phyloP scores from a whole-genome alignment of 805 yeast genomes.

The Metschnikowia bowlesiae region DNA sequence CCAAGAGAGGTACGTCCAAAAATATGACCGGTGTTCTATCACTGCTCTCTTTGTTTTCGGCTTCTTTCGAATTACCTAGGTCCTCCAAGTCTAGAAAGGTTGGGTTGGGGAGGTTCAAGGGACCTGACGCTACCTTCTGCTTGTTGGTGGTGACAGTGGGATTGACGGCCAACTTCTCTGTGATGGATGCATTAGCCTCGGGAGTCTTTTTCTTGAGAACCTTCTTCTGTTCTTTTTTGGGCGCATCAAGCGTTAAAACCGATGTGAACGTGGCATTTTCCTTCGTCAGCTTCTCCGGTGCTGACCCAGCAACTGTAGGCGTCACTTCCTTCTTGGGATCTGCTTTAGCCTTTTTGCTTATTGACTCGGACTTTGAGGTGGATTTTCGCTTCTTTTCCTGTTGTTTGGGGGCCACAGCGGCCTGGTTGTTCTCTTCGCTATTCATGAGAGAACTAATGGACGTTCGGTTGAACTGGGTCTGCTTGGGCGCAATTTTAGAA shows the following conservation, averaged over 20 bases:
- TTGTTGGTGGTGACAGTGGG: conserved; percentile 23
- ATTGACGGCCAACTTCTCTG: conserved; percentile 16
- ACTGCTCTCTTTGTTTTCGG: conserved; percentile 10
- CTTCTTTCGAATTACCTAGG: conserved; percentile 5
- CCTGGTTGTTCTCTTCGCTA: conserved; percentile 25
- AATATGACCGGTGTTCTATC: conserved; percentile 46
- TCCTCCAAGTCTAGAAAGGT: conserved; percentile 14
- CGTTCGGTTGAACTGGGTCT: conserved; percentile 23
- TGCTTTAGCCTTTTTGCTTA: conserved; percentile 9
- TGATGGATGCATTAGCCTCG: conserved; percentile 11
- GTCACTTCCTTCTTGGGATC: conserved; percentile 3
- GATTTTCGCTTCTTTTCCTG: conserved; percentile 12
- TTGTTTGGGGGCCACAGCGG: conserved; percentile 2
- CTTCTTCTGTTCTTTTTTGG: conserved; percentile 10
- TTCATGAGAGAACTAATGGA: conserved; percentile 40
- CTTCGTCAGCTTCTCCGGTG: neutral
- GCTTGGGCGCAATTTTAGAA: conserved; percentile 3
- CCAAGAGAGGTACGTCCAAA: conserved; percentile 48
- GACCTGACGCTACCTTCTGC: conserved; percentile 6
- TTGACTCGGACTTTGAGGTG: conserved; percentile 8
- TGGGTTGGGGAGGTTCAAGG: conserved; percentile 15
- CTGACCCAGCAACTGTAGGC: neutral
- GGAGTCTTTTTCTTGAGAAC: conserved; percentile 20
- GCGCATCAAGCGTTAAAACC: conserved; percentile 2
- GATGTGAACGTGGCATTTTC: neutral